Percentiles rank a stretch among this genome's conserved stretches.
Conservation (phyloP, 306 rosid species). For the Gastrolobium bilobum region DNA sequence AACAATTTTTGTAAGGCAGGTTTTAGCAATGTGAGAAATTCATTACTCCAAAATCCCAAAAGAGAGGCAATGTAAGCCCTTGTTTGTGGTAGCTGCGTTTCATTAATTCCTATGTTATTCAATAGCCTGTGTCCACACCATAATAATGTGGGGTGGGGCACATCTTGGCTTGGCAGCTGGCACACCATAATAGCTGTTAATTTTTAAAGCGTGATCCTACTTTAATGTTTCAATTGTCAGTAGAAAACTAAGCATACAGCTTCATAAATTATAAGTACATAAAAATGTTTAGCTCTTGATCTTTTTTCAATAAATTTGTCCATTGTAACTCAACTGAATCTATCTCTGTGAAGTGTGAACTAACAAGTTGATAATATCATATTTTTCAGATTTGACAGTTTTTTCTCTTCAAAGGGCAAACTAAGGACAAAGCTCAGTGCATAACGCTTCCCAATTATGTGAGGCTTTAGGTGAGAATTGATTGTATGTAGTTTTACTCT, state of each 20-base stretch:
- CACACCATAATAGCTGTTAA: neutral
- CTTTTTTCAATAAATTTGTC: conserved; percentile 1
- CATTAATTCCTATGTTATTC: conserved; percentile 25
- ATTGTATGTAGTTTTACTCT: too few relatives aligned
- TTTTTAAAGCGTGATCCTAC: conserved; percentile 4
- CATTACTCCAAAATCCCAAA: neutral
- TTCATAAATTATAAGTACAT: neutral
- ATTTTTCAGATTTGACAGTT: neutral
- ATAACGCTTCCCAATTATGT: too few relatives aligned
- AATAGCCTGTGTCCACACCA: conserved; percentile 21
- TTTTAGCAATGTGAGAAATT: conserved; percentile 7
- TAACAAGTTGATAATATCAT: neutral
- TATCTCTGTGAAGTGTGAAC: neutral
- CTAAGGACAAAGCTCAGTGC: too few relatives aligned
- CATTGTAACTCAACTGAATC: conserved; percentile 6
- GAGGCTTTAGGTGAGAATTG: too few relatives aligned
- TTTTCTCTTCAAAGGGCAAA: neutral
- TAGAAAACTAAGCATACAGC: neutral
- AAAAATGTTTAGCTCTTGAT: neutral
- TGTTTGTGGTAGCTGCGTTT: conserved; percentile 22
- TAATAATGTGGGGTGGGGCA: conserved; percentile 24
- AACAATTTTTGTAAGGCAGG: neutral
- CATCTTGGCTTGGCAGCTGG: neutral
- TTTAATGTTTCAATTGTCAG: conserved; percentile 12
- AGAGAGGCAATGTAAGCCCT: neutral